These are phyloP conservation scores for Colletotrichum chlorophyti DNA, from an alignment of 2,329 filamentous ascomycete species.

Conservation along the genomic window DNA sequence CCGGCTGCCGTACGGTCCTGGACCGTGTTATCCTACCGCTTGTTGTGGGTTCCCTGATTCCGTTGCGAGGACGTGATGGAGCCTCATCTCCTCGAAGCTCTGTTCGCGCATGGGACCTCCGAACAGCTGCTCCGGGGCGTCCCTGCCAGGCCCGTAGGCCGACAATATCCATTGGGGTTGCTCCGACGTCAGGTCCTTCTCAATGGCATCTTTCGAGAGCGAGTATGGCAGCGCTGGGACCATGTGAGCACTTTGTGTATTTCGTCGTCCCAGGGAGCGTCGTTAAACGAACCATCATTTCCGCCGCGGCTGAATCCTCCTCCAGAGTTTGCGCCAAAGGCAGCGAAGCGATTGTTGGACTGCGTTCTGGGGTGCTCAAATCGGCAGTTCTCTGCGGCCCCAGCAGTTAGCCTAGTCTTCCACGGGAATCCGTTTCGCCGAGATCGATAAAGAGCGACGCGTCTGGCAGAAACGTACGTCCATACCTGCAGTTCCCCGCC, in stretches of 20 bases:
- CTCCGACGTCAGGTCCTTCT: constrained; percentile 72
- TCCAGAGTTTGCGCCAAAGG: constrained; percentile 27
- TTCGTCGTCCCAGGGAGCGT: too few relatives aligned
- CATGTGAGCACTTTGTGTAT: neutral
- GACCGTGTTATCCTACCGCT: constrained; percentile 48
- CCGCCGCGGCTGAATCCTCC: constrained; percentile 25
- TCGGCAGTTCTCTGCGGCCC: constrained; percentile 54
- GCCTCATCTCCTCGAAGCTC: constrained; percentile 85
- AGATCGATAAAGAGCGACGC: neutral
- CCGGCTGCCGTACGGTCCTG: neutral
- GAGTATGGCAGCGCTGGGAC: constrained; percentile 47
- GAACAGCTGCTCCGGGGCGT: constrained; percentile 83
- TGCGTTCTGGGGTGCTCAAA: constrained; percentile 58
- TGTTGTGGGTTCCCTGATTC: constrained; percentile 65
- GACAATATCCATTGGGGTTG: constrained; percentile 87
- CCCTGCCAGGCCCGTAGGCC: constrained; percentile 78
- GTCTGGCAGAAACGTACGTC: constrained; percentile 47
- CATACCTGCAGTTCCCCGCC: constrained; percentile 59
- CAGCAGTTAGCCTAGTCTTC: neutral
- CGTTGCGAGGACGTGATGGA: constrained; percentile 71
- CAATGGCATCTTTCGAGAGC: constrained; percentile 66
- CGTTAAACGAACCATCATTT: constrained; percentile 21
- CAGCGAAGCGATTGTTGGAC: constrained; percentile 28
- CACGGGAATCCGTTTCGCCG: neutral
- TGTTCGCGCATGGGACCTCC: constrained; percentile 81